Base-by-base conservation (phyloP, 129 eudicot species). In the Tagetes erecta region DNA sequence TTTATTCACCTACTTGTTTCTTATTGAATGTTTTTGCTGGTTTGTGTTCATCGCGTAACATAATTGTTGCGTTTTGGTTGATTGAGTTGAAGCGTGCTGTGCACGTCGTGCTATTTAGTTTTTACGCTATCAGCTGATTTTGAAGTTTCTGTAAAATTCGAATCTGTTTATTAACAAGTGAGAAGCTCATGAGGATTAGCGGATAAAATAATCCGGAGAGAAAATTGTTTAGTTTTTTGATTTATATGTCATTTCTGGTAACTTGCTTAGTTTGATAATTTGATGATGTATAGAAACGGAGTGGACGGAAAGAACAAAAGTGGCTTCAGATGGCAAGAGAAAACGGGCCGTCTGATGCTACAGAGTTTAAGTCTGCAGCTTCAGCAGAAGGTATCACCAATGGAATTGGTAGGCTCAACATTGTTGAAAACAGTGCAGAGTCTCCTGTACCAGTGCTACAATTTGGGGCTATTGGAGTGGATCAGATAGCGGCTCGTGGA, bases 271-370 rank as follows among this genome's bases (percentile, higher is more conserved):
- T 68, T 60, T 70, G 71, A 31, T 66, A 4, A 42, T 68, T 60
- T 70, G 71, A 31, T 70, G 11, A 40, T 64, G 55, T 44, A 41
- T 74, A 92, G 98, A 76, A 84, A 64, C 78, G 46, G 37, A 80
- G 86, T 72, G 83, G 69, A 63, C 53, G 47, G 13, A 53, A 65
- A 75, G 89, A 78, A 42, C 81, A 87, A 52, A 79, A 51, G 59
- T 90, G 95, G 95, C 70, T 68, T 53, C 86, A 84, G 86, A 90
- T 72, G 79, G 69, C 88, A 57, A 70, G 45, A 57, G 9, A 71
- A 9, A 76, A 78, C 60, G 66, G 65, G 35, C 67, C 80, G 1
- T 76, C 84, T 52, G 74, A 84, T 34, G 73, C 78, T 3, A 35
- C 35, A 4, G 89, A 60, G 60, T 78, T 66, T 55, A 59, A 39